Base-by-base conservation (phyloP, 192 early-diverging fungal species). In the Backusella luteola region DNA sequence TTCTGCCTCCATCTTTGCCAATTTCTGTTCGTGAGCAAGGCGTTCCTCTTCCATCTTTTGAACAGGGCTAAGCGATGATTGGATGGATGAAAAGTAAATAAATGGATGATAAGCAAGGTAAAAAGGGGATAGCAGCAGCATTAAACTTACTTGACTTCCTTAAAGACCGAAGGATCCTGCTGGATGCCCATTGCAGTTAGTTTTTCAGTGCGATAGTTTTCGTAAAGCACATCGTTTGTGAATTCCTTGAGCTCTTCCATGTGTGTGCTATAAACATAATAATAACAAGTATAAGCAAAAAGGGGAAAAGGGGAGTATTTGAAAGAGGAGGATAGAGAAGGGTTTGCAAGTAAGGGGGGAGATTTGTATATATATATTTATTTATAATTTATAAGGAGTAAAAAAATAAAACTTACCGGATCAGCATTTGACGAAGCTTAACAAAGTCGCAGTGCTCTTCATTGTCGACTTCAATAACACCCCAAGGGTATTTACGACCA, bases 1-100 rank as follows among this genome's bases (percentile, higher is more conserved):
- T 85, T 99, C 98, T 35, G 92, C 90, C 82, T 99, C 97, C 98
- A 99, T 98, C 89, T 98, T 97, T 63, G 91, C 88, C 87, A 99
- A 89, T 88, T 98, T 98, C 76, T 89, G 91, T 84, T 99, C 96
- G 75, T 99, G 98, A 38, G 94, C 86, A 39, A 89, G 80, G 63
- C 91, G 91, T 87, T 99, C 97, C 83, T 97, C 95, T 76, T 98
- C 97, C 73, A 97, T 85, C 85, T 97, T 91, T 46, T 85, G 80
- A 6, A 88, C 83, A 49, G 82, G 82, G 41, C 70, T 71, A 26
- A 23, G n/a, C 46, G 19, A 6, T 49, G 46, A 49, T 49, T 49
- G 46, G 46, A 49, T 49, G 46, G 46, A 49, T 49, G 35, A 49
- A 46, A n/a, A 59, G 44, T 56, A 35, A 75, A n/a, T 46, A 35